Evolutionary conservation across 2,329 filamentous ascomycete species (phyloP).

Genomic region (Bisporella sp.): DNA sequence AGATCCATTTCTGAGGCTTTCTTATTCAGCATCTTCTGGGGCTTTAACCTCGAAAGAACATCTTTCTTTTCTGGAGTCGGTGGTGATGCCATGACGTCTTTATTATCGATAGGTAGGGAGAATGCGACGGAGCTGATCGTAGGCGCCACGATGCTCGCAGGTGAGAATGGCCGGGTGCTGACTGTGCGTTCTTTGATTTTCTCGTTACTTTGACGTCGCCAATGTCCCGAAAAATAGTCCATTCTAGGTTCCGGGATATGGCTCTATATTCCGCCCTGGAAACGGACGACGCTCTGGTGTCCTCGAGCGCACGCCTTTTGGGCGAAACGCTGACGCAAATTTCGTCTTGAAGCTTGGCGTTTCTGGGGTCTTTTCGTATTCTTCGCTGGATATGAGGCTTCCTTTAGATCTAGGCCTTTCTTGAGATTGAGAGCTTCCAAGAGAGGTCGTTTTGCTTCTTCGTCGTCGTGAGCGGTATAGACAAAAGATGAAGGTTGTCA

Average conservation of each 20-base stretch:
- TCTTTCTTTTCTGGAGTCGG: not conserved
- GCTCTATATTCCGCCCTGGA: no score
- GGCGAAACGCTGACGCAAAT: no score
- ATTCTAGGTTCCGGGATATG: not conserved
- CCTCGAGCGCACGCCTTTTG: no score
- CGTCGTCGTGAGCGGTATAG: no score
- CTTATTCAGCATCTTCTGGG: not conserved
- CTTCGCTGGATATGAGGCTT: no score
- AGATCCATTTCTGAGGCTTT: not conserved
- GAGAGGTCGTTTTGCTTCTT: no score
- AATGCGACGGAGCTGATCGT: not conserved
- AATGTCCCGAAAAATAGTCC: not conserved
- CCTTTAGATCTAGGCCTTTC: no score
- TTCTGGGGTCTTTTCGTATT: no score
- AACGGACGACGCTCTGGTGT: no score
- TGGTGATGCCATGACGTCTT: not conserved
- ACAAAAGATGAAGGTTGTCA: no score
- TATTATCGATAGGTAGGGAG: not conserved
- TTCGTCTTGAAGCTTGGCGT: no score
- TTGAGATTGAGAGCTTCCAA: no score
- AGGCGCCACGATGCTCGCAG: not conserved
- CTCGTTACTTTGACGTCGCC: not conserved
- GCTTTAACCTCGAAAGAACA: not conserved
- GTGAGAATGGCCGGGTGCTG: not conserved
- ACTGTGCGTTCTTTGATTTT: not conserved